These are phyloP conservation scores for Phytophthora macrochlamydospora DNA, from an alignment of 352 stramenopile genomes.

Conservation along the genomic window DNA sequence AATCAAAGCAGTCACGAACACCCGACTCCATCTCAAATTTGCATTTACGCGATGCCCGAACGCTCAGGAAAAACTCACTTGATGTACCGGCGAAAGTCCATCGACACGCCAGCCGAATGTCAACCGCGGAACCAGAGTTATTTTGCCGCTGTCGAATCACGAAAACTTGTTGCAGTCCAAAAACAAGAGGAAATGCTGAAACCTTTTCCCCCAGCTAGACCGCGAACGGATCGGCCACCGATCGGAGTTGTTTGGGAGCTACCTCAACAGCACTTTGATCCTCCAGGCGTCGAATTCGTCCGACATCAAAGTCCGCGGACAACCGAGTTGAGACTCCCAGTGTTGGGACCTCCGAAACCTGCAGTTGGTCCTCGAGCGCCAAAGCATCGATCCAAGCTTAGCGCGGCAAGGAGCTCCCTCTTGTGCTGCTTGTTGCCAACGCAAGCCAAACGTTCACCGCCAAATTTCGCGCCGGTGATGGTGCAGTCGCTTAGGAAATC, in stretches of 20 bases:
- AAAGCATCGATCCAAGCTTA: background rate
- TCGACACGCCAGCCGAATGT: background rate
- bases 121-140: background rate
- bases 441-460: slow-evolving; percentile 14
- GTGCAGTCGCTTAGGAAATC: background rate
- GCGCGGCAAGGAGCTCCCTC: slow-evolving; percentile 2
- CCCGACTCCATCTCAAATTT: slow-evolving; percentile 17
- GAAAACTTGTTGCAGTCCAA: slow-evolving; percentile 19
- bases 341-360: slow-evolving; percentile 2
- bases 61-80: slow-evolving; percentile 16
- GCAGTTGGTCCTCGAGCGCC: slow-evolving; percentile 1
- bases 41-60: slow-evolving; percentile 35
- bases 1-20: slow-evolving; percentile 24
- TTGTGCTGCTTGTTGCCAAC: slow-evolving; percentile 41
- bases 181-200: slow-evolving; percentile 1
- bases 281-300: slow-evolving; percentile 27
- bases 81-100: slow-evolving; percentile 11
- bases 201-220: slow-evolving; percentile 3
- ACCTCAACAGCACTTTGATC: background rate
- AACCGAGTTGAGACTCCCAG: background rate
- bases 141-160: slow-evolving; percentile 13
- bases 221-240: slow-evolving; percentile 11
- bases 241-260: slow-evolving; percentile 23
- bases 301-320: background rate
- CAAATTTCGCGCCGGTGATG: background rate